A percentile compares a stretch with the other conserved stretches of the same genome.
Evolutionary conservation across 2,329 filamentous ascomycete genomes (phyloP).

Genomic region (Xylariaceae sp.): DNA sequence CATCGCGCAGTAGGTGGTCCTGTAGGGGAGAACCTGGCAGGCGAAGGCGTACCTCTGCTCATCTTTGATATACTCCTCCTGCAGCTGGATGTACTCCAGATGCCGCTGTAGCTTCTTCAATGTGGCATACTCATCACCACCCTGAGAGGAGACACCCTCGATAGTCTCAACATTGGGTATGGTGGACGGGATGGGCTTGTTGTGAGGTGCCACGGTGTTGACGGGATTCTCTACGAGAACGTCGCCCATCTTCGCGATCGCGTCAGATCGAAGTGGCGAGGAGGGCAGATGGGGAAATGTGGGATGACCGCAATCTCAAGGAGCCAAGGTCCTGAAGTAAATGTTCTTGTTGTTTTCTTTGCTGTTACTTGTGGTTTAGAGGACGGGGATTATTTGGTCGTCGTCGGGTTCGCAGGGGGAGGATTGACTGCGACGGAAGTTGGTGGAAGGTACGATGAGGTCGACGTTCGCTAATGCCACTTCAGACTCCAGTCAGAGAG

Average conservation of each 20-base stretch:
- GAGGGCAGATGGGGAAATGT: background rate
- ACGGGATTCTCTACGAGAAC: slow-evolving; percentile 77
- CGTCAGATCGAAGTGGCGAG: background rate
- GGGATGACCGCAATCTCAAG: too few species aligned
- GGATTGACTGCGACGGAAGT: background rate
- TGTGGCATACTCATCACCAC: slow-evolving; percentile 87
- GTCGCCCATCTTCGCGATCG: slow-evolving; percentile 67
- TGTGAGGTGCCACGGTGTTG: slow-evolving; percentile 71
- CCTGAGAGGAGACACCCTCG: slow-evolving; percentile 76
- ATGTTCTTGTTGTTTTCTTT: too few species aligned
- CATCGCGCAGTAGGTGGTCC: background rate
- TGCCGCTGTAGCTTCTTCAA: slow-evolving; percentile 96
- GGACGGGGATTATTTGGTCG: background rate
- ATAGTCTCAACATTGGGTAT: slow-evolving; percentile 89
- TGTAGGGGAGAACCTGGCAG: background rate
- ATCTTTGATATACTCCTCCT: slow-evolving; percentile 99
- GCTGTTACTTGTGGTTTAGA: background rate
- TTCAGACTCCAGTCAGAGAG: slow-evolving; percentile 3
- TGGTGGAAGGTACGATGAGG: background rate
- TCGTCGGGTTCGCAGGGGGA: background rate
- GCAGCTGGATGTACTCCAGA: slow-evolving; percentile 96
- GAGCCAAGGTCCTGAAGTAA: too few species aligned
- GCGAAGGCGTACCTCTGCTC: slow-evolving; percentile 69
- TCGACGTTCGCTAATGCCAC: too few species aligned
- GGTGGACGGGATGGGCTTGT: slow-evolving; percentile 72